Evolutionary conservation across 2,329 filamentous ascomycete species (phyloP).

Genomic region (Paraphoma chrysanthemicola): DNA sequence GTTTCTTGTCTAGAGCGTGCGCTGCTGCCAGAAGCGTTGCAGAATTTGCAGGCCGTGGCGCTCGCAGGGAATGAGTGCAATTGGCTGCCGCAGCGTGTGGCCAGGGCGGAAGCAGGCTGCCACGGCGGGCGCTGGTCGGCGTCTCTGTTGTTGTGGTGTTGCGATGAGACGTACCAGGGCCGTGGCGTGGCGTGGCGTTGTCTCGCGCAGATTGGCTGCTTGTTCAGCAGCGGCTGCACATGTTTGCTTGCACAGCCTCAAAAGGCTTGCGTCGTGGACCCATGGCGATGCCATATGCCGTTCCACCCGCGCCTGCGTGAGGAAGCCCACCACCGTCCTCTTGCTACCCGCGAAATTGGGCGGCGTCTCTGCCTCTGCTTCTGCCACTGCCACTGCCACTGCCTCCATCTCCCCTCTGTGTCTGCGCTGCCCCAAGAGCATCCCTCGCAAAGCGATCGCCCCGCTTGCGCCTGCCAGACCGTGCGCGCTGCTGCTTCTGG

Average conservation of each 20-base stretch:
- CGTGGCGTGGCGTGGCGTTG: not conserved
- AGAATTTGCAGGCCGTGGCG: not conserved
- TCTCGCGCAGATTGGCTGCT: not conserved
- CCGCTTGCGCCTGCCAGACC: constrained; percentile 1
- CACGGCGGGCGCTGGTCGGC: not conserved
- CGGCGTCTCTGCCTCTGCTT: not conserved
- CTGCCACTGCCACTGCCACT: not conserved
- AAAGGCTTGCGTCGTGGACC: constrained; percentile 11
- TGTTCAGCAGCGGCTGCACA: constrained; percentile 6
- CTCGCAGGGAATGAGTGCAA: not conserved
- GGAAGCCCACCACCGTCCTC: constrained; percentile 4
- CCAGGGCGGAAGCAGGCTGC: not conserved
- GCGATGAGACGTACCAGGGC: not conserved
- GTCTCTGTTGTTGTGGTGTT: not conserved
- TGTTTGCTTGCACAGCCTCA: constrained; percentile 4
- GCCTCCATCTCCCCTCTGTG: not conserved
- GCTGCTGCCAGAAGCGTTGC: not conserved
- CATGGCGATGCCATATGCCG: constrained; percentile 7
- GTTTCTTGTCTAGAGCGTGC: constrained; percentile 1
- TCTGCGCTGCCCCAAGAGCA: not conserved
- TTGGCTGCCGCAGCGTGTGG: not conserved
- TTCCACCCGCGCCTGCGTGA: constrained; percentile 11
- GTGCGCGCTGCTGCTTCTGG: not conserved
- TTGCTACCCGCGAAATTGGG: constrained; percentile 2
- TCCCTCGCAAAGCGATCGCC: not conserved